phyloP scores from a whole-genome alignment of 2,329 filamentous ascomycete genomes.

The Keithomyces neogunnii region DNA sequence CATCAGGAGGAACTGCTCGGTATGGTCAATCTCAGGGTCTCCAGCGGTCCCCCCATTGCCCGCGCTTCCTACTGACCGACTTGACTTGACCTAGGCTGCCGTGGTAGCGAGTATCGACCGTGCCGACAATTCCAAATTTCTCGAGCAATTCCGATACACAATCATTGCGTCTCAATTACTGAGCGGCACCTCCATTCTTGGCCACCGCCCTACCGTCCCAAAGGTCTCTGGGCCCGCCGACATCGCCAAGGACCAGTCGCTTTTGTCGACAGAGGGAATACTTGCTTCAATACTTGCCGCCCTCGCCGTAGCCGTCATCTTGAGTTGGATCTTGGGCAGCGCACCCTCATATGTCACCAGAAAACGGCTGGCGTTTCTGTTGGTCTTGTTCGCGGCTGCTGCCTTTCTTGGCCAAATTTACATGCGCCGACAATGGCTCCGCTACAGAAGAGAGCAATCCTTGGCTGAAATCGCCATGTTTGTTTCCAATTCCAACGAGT shows the following conservation, averaged over 20 bases:
- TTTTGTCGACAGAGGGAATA: slow-evolving; percentile 34
- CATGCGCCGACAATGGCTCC: slow-evolving; percentile 71
- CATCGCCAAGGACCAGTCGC: slow-evolving; percentile 15
- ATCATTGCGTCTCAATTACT: slow-evolving; percentile 88
- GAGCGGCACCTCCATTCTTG: slow-evolving; percentile 54
- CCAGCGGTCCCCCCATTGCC: neutral
- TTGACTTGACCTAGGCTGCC: slow-evolving; percentile 40
- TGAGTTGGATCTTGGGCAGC: slow-evolving; percentile 59
- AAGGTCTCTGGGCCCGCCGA: slow-evolving; percentile 10
- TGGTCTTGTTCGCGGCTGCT: slow-evolving; percentile 44
- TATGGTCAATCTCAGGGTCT: slow-evolving; percentile 22
- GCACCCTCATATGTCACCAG: slow-evolving; percentile 44
- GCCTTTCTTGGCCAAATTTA: slow-evolving; percentile 57
- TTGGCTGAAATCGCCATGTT: slow-evolving; percentile 61
- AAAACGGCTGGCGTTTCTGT: slow-evolving; percentile 41
- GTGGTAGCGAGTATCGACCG: slow-evolving; percentile 66
- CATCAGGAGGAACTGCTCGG: slow-evolving; percentile 42
- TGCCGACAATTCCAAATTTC: slow-evolving; percentile 73
- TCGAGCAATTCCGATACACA: slow-evolving; percentile 89
- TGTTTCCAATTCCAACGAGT: slow-evolving; percentile 67
- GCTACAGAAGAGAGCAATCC: slow-evolving; percentile 66
- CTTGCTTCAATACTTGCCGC: slow-evolving; percentile 44
- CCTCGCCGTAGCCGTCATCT: slow-evolving; percentile 57
- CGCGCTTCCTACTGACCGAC: neutral
- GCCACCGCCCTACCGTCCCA: slow-evolving; percentile 19